These are phyloP conservation scores for Chloropicon primus DNA, from an alignment of 139 green algal species.

Conservation along the genomic window DNA sequence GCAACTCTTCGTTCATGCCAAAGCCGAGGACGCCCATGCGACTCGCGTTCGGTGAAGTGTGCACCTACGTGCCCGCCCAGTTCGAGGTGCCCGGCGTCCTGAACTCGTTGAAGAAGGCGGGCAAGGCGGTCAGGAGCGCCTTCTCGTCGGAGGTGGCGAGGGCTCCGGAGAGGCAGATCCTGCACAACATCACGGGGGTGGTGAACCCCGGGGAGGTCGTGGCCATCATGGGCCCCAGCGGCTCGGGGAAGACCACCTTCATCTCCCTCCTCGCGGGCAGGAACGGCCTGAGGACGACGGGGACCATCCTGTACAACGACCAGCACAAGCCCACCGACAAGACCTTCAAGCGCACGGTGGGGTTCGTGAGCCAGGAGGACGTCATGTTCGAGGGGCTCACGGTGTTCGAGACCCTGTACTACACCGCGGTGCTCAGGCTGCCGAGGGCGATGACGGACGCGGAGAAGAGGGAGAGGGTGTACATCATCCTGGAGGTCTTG, in stretches of 20 bases:
- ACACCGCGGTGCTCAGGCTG: neutral
- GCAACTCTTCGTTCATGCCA: neutral
- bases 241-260: slow-evolving; percentile 35
- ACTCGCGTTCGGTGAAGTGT: neutral
- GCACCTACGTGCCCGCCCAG: neutral
- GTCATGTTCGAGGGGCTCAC: slow-evolving; percentile 4
- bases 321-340: slow-evolving; percentile 33
- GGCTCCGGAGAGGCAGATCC: slow-evolving; percentile 22
- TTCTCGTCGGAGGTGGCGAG: neutral
- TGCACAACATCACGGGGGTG: slow-evolving; percentile 29
- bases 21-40: neutral
- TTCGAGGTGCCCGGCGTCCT: neutral
- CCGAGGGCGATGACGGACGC: neutral
- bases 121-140: neutral
- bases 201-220: slow-evolving; percentile 35
- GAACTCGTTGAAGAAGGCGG: neutral
- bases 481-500: slow-evolving; percentile 51
- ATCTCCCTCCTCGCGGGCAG: slow-evolving; percentile 32
- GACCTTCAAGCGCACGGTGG: slow-evolving; percentile 27
- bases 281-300: neutral
- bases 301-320: neutral
- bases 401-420: slow-evolving; percentile 2
- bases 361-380: neutral
- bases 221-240: slow-evolving; percentile 33
- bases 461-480: slow-evolving; percentile 47